Conservation (phyloP, 495 filamentous ascomycete species). For the Daldinia grandis region DNA sequence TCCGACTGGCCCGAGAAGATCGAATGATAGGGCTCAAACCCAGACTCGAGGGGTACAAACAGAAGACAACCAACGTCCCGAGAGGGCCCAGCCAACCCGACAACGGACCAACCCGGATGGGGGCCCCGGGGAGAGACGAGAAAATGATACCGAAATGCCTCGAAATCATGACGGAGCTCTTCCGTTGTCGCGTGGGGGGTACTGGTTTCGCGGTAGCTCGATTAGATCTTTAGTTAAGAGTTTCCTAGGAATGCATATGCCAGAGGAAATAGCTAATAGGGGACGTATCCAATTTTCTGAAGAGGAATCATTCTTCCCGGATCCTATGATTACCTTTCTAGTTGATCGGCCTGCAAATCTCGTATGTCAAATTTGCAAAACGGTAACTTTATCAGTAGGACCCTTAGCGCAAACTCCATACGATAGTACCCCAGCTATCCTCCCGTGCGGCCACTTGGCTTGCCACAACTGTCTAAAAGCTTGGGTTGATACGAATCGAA, state of each 20-base stretch:
- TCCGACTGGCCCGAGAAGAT: background rate
- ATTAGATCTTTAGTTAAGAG: background rate
- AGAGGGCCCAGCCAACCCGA: background rate
- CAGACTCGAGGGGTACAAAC: background rate
- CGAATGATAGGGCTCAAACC: background rate
- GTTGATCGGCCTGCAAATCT: conserved; percentile 33
- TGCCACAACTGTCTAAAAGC: conserved; percentile 23
- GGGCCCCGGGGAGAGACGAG: background rate
- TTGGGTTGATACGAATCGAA: background rate
- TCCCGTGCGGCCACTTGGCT: conserved; percentile 38
- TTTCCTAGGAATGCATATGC: background rate
- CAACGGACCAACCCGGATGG: background rate
- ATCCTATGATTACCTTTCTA: conserved; percentile 38
- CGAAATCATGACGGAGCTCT: background rate
- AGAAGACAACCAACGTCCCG: background rate
- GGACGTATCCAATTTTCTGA: background rate
- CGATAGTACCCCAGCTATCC: background rate
- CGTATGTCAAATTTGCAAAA: conserved; percentile 36
- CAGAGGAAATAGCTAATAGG: background rate
- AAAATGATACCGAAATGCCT: background rate
- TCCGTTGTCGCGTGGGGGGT: background rate
- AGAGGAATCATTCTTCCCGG: conserved; percentile 30
- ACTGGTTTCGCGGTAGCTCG: background rate
- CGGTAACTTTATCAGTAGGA: conserved; percentile 13
- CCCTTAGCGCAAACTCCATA: background rate